Evolutionary conservation across 2,329 filamentous ascomycete genomes (phyloP).

Genomic region (Xylaria polymorpha): DNA sequence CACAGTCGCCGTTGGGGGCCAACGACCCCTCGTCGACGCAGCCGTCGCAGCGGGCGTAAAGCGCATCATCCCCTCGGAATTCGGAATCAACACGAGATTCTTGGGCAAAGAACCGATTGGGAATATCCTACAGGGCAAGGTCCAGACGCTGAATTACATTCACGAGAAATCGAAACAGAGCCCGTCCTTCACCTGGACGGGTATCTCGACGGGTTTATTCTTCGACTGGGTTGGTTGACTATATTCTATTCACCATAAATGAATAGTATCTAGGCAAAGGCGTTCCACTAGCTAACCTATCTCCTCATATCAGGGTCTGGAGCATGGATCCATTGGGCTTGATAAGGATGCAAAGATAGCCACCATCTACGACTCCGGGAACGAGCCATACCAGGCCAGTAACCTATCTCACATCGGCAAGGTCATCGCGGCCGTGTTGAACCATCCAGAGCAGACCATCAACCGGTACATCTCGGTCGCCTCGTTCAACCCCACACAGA

Average conservation of each 20-base stretch:
- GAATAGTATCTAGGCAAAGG: neutral
- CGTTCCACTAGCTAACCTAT: neutral
- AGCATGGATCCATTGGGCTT: slow-evolving; percentile 62
- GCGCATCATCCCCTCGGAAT: slow-evolving; percentile 68
- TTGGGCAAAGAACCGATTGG: slow-evolving; percentile 41
- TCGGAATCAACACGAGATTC: slow-evolving; percentile 52
- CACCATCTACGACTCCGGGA: slow-evolving; percentile 67
- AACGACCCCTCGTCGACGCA: slow-evolving; percentile 65
- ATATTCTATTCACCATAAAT: neutral
- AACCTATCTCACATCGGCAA: slow-evolving; percentile 64
- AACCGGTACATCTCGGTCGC: slow-evolving; percentile 70
- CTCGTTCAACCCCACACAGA: slow-evolving; percentile 68
- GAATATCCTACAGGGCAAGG: slow-evolving; percentile 46
- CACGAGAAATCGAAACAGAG: slow-evolving; percentile 59
- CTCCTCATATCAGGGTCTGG: slow-evolving; percentile 55
- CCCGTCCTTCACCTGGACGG: slow-evolving; percentile 67
- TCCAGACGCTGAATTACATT: slow-evolving; percentile 61
- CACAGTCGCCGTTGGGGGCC: slow-evolving; percentile 56
- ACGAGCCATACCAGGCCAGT: slow-evolving; percentile 62
- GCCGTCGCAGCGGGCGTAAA: slow-evolving; percentile 66
- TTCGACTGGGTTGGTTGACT: slow-evolving; percentile 65
- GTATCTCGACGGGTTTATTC: slow-evolving; percentile 67
- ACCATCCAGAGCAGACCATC: slow-evolving; percentile 60
- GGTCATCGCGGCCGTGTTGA: slow-evolving; percentile 63
- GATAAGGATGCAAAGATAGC: slow-evolving; percentile 61